Evolutionary conservation across 495 filamentous ascomycete species (phyloP), one percentile per base, ranked within the genome.

Genomic region (Podospora appendiculata): DNA sequence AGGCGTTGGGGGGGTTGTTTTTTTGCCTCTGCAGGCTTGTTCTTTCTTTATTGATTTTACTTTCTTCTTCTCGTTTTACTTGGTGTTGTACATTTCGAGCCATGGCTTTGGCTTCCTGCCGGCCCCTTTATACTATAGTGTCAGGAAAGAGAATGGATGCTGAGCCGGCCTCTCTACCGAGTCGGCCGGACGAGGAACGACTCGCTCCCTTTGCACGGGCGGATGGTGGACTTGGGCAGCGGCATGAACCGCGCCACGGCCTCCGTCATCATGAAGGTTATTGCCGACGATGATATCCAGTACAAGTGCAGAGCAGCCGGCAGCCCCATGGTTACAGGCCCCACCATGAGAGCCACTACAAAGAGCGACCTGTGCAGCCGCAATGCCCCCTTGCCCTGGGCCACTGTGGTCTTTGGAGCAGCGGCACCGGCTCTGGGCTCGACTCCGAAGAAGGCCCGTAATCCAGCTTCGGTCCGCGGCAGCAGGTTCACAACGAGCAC

Each of bases 261-360:
- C 19, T 42, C 47, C 11, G 42, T 44, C 17, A 56, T 48, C 4
- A 55, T 6, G 16, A 33, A 39, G 18, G 60, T 63, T 2, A 57
- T 51, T 6, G 58, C 11, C 2, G 70, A 55, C 10, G 78, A 74
- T 0, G 77, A 70, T 13, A 88, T 73, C 87, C 87, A 91, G 57
- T 90, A 91, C 12, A 90, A 59, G 54, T 89, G 73, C 39, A 90
- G 67, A 0, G 83, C 86, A 32, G 70, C 70, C 3, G 85, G 85
- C 48, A 88, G 58, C 41, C 78, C 58, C 25, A 73, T 40, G 11
- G 78, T 79, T 6, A 71, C 9, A 4, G 79, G 80, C 1, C 78
- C 79, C 6, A 76, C 55, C 1, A 58, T 51, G 14, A 73, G 40
- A 4, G 70, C 65, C 13, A 79, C 3, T 4, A 73, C 18, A n/a